Conservation (phyloP, 306 rosid genomes). For the Dalbergia cultrata region DNA sequence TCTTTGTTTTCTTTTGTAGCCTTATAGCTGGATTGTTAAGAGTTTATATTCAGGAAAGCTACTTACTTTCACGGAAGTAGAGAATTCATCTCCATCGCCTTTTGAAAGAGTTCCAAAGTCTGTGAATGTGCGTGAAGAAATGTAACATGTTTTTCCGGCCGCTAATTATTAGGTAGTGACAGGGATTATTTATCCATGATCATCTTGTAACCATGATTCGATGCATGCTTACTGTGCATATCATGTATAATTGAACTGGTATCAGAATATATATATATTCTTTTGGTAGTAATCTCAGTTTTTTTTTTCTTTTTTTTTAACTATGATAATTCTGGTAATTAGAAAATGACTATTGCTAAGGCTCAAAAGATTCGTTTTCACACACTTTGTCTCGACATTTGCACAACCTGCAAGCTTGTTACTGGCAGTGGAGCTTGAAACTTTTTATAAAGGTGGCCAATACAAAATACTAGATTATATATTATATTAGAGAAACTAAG, state of each 20-base stretch:
- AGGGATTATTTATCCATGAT: background rate
- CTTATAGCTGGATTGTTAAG: constrained; percentile 76
- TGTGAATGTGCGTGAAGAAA: constrained; percentile 59
- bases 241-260: background rate
- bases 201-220: constrained; percentile 17
- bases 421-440: too few relatives aligned
- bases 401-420: too few relatives aligned
- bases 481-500: too few relatives aligned
- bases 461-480: too few relatives aligned
- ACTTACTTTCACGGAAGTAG: constrained; percentile 59
- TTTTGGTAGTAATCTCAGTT: too few relatives aligned
- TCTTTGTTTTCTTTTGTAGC: constrained; percentile 58
- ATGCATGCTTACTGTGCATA: background rate
- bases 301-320: too few relatives aligned
- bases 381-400: too few relatives aligned
- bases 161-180: constrained; percentile 30
- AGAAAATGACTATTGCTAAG: too few relatives aligned
- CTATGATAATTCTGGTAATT: too few relatives aligned
- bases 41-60: constrained; percentile 81
- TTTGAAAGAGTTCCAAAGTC: constrained; percentile 45
- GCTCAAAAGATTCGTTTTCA: too few relatives aligned
- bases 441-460: too few relatives aligned
- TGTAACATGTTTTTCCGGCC: constrained; percentile 46
- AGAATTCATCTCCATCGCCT: constrained; percentile 30
- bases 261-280: too few relatives aligned